These are phyloP conservation scores for Euphrasia confusa DNA, from an alignment of 257 asterid species.

Conservation along the genomic window DNA sequence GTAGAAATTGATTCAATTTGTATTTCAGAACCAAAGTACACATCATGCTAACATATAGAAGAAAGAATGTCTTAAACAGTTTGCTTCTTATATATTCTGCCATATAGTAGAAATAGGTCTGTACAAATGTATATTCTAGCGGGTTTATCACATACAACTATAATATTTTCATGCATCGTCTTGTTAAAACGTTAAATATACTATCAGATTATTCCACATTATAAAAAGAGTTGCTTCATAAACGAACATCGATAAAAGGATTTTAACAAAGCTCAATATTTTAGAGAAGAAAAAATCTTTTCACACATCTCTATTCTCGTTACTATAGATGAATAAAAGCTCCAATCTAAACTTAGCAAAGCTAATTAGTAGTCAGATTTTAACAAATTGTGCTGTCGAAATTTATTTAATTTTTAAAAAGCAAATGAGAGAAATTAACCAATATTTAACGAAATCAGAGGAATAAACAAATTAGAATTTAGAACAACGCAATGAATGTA, in stretches of 20 bases:
- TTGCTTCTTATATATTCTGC: not conserved
- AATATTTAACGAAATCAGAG: not conserved
- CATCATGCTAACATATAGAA: not conserved
- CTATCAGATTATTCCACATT: not conserved
- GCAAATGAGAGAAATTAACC: not conserved
- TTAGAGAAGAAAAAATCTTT: not conserved
- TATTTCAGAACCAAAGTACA: not conserved
- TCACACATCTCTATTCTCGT: not conserved
- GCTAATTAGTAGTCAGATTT: slow-evolving; percentile 7
- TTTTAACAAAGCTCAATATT: not conserved
- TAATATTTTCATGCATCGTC: not conserved
- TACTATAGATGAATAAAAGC: not conserved
- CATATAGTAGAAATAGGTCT: not conserved
- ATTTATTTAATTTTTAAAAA: not conserved
- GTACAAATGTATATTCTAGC: not conserved
- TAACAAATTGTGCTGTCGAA: not conserved
- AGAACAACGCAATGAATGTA: not conserved
- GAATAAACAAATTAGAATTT: not conserved
- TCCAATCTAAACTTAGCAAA: slow-evolving; percentile 2
- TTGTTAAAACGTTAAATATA: not conserved
- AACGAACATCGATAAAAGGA: not conserved
- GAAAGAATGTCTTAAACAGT: not conserved
- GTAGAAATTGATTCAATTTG: slow-evolving; percentile 9
- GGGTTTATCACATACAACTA: not conserved
- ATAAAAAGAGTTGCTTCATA: not conserved